Evolutionary conservation across 2,329 filamentous ascomycete species (phyloP).

Genomic region (Fusarium brachygibbosum): DNA sequence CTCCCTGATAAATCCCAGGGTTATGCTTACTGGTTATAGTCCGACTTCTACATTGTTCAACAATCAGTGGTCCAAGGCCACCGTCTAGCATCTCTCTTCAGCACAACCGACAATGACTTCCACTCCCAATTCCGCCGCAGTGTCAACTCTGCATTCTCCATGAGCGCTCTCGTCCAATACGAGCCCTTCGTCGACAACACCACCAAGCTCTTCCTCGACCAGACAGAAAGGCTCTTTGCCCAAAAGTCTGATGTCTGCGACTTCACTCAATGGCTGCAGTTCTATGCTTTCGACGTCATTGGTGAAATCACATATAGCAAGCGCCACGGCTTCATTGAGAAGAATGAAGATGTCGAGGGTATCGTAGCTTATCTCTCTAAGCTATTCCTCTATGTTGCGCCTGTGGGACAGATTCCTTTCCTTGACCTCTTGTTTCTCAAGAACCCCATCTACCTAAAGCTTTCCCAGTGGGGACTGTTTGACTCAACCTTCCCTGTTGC

Average conservation of each 20-base stretch:
- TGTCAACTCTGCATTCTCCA: slow-evolving; percentile 82
- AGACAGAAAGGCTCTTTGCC: slow-evolving; percentile 70
- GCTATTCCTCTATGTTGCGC: slow-evolving; percentile 79
- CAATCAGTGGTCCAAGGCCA: slow-evolving; percentile 78
- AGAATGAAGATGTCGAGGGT: slow-evolving; percentile 80
- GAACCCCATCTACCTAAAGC: slow-evolving; percentile 78
- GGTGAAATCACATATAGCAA: slow-evolving; percentile 83
- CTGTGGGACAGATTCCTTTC: slow-evolving; percentile 81
- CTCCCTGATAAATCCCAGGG: slow-evolving; percentile 62
- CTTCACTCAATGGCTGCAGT: slow-evolving; percentile 81
- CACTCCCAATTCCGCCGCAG: slow-evolving; percentile 81
- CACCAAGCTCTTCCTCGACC: slow-evolving; percentile 76
- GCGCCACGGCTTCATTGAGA: slow-evolving; percentile 80
- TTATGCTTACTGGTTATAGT: slow-evolving; percentile 59
- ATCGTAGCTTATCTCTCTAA: slow-evolving; percentile 75
- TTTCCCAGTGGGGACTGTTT: slow-evolving; percentile 75
- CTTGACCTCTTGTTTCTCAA: slow-evolving; percentile 79
- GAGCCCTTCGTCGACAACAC: slow-evolving; percentile 85
- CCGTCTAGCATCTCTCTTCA: slow-evolving; percentile 79
- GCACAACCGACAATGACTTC: slow-evolving; percentile 79
- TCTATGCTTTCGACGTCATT: slow-evolving; percentile 86
- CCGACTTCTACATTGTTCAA: slow-evolving; percentile 85
- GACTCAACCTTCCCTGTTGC: slow-evolving; percentile 80
- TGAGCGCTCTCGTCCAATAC: slow-evolving; percentile 82
- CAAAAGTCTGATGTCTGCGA: slow-evolving; percentile 59